A percentile compares a stretch with the other conserved stretches of the same genome.
Conservation (phyloP, 148 eudicot genomes). For the Chenopodium berlandieri region DNA sequence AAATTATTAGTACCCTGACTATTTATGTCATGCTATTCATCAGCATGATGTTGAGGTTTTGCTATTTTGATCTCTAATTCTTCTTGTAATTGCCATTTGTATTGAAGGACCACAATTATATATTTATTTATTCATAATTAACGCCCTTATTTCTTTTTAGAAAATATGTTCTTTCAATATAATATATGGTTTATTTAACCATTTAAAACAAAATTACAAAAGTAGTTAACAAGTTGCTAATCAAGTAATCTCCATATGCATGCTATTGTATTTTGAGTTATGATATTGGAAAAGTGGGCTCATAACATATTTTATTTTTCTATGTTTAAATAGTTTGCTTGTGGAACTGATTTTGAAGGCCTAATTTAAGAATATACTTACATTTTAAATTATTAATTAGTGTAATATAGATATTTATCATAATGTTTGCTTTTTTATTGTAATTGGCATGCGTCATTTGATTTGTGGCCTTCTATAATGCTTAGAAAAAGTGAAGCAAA, state of each 20-base stretch:
- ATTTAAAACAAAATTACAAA: background rate
- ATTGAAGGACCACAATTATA: background rate
- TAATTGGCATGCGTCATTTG: too few relatives aligned
- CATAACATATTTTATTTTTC: background rate
- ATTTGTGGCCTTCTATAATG: too few relatives aligned
- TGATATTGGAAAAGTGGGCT: background rate
- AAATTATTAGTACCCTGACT: background rate
- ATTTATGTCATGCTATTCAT: constrained; percentile 18
- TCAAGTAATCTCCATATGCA: background rate
- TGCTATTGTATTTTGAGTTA: background rate
- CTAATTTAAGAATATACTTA: too few relatives aligned
- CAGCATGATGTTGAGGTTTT: constrained; percentile 18
- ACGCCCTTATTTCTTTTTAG: background rate
- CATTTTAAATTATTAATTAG: too few relatives aligned
- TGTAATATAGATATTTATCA: too few relatives aligned
- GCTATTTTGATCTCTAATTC: background rate
- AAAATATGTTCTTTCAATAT: background rate
- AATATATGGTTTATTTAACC: background rate
- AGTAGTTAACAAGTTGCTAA: background rate
- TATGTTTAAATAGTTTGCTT: background rate
- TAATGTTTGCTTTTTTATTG: too few relatives aligned
- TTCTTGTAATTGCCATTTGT: background rate
- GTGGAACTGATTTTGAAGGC: background rate
- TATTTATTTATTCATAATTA: background rate
- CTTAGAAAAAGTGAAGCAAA: too few relatives aligned